Evolutionary conservation across 2,329 filamentous ascomycete species (phyloP).

Genomic region (Ambrosiella beaveri): DNA sequence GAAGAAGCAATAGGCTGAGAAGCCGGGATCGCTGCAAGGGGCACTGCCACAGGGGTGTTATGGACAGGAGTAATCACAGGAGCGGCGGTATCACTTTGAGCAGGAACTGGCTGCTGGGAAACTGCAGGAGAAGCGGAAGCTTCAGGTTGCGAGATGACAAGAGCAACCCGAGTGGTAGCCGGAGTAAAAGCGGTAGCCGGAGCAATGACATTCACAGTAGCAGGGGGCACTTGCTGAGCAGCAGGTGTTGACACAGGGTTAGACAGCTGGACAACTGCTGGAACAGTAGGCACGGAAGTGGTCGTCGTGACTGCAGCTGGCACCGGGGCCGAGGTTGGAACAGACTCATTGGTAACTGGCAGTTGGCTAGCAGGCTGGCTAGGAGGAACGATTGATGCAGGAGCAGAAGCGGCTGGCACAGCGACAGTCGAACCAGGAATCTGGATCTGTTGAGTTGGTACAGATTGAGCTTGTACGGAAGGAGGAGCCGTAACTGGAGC

Average conservation of each 20-base stretch:
- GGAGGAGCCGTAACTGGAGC: background rate
- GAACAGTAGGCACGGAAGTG: background rate
- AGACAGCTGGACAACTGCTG: background rate
- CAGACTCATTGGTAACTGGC: too few species aligned
- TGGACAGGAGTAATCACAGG: background rate
- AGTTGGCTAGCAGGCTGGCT: too few species aligned
- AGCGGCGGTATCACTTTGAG: background rate
- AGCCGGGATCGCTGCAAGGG: too few species aligned
- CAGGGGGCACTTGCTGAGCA: too few species aligned
- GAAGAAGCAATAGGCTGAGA: background rate
- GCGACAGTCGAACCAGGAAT: background rate
- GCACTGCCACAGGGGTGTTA: too few species aligned
- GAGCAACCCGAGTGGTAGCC: background rate
- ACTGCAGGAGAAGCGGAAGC: background rate
- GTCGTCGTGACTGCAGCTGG: background rate
- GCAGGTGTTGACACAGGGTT: too few species aligned
- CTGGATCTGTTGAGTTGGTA: background rate
- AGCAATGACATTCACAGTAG: background rate
- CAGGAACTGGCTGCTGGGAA: background rate
- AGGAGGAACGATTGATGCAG: background rate
- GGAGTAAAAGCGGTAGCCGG: background rate
- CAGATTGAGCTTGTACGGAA: background rate
- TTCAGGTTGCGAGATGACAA: background rate
- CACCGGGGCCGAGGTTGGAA: background rate
- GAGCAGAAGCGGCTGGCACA: background rate